These are phyloP conservation scores for Teratosphaeriaceae sp. DNA, from an alignment of 2,329 filamentous ascomycete species.

Conservation along the genomic window DNA sequence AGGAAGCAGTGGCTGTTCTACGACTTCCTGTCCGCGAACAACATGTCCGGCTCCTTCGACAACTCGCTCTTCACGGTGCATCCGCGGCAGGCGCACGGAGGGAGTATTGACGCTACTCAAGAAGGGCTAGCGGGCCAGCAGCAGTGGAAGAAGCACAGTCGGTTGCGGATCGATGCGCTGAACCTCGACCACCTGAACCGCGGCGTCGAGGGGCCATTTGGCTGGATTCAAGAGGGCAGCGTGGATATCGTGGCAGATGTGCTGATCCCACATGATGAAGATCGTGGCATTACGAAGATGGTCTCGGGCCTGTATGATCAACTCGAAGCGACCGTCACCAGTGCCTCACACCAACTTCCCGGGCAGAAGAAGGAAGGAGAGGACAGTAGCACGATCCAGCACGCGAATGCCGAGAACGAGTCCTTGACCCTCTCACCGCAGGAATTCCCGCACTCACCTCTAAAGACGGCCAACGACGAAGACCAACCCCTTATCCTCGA, in stretches of 20 bases:
- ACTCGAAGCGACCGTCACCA: conserved; percentile 81
- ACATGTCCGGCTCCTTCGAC: conserved; percentile 93
- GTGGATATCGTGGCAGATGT: conserved; percentile 95
- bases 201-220: conserved; percentile 87
- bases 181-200: conserved; percentile 95
- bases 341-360: conserved; percentile 35
- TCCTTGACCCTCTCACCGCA: neutral
- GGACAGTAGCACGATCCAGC: neutral
- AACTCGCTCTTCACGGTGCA: conserved; percentile 97
- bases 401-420: neutral
- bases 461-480: conserved; percentile 50
- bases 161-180: conserved; percentile 84
- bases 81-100: conserved; percentile 83
- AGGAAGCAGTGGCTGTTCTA: conserved; percentile 98
- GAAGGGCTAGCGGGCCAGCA: too few species aligned
- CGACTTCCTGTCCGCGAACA: conserved; percentile 89
- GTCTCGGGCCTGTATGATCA: conserved; percentile 97
- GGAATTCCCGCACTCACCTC: too few species aligned
- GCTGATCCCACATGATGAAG: conserved; percentile 82
- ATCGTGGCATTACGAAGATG: conserved; percentile 86
- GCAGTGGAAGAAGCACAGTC: conserved; percentile 92
- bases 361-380: conserved; percentile 15
- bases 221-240: conserved; percentile 96
- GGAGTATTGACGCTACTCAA: too few species aligned
- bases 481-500: conserved; percentile 88